Evolutionary conservation across 2,329 filamentous ascomycete genomes (phyloP), one percentile per base, ranked within the genome.

Genomic region (Penicillium capsulatum): DNA sequence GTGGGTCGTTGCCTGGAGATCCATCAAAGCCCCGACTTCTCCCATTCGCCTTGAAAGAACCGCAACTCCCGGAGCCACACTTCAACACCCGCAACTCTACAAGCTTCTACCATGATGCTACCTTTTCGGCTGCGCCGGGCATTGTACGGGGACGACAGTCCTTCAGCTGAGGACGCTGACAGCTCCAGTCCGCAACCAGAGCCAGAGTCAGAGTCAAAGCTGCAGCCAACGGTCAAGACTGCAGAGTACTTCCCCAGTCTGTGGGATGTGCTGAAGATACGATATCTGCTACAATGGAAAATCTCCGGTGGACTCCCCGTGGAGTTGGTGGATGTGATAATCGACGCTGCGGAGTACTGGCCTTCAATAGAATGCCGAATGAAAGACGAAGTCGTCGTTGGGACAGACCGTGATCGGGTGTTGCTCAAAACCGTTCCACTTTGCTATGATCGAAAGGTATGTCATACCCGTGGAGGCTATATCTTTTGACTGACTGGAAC

Each of bases 321-420:
- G n/a, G 65, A 68, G 34, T 51, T 68, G 20, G 51, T 66, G 17
- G 65, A 68, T 52, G 47, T 64, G 44, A 67, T 67, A 29, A 39
- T 68, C 22, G 65, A 68, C 43, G 53, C 51, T 17, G 65, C 64
- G 2, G 65, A 63, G 36, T 63, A 63, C 36, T 63, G 60, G 60
- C 48, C 58, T 1, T 62, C 59, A 7, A 40, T 36, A 3, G 50
- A 54, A 35, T 31, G 40, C 11, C 36, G 17, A 3, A 45, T 64
- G 40, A 39, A 51, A 8, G 40, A 44, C 0, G 39, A 44, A n/a
- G 49, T 41, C n/a, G 34, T 47, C 2, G 53, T 66, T 20, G 19
- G 38, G 3, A 51, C 62, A 27, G 65, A 67, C 45, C 39, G 47
- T 5, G 65, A 68, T 42, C 55, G 54, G 13, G 60, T 59, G 31